phyloP scores from a whole-genome alignment of 73 alveolate genomes.

The Paramecium octaurelia region DNA sequence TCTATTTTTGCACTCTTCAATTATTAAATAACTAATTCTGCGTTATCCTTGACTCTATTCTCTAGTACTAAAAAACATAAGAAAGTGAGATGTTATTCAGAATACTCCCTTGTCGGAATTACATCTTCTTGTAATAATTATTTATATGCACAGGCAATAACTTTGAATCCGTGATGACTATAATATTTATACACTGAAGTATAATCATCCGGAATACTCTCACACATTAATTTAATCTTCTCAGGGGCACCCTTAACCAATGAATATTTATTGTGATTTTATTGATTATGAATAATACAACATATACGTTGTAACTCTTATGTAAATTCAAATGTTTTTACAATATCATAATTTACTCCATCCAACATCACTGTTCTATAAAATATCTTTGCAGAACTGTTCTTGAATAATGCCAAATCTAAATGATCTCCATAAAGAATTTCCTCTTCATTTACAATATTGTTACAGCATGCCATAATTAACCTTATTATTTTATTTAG shows the following conservation, averaged over 20 bases:
- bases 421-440: background rate
- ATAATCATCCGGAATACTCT: background rate
- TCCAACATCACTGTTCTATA: background rate
- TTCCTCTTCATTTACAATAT: background rate
- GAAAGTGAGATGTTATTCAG: background rate
- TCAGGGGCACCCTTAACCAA: conserved; percentile 7
- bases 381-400: background rate
- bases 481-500: background rate
- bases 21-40: background rate
- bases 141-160: conserved; percentile 44
- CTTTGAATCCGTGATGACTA: conserved; percentile 19
- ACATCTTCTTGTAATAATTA: background rate
- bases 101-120: background rate
- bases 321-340: background rate
- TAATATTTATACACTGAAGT: background rate
- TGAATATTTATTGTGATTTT: background rate
- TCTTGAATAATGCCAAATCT: background rate
- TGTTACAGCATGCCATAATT: background rate
- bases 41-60: background rate
- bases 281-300: background rate
- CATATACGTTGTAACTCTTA: background rate
- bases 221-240: background rate
- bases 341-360: background rate
- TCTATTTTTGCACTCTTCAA: background rate
- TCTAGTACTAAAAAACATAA: background rate